Evolutionary conservation across 306 rosid species (phyloP), one percentile per base, ranked within the genome.

Genomic region (Quercus suber): DNA sequence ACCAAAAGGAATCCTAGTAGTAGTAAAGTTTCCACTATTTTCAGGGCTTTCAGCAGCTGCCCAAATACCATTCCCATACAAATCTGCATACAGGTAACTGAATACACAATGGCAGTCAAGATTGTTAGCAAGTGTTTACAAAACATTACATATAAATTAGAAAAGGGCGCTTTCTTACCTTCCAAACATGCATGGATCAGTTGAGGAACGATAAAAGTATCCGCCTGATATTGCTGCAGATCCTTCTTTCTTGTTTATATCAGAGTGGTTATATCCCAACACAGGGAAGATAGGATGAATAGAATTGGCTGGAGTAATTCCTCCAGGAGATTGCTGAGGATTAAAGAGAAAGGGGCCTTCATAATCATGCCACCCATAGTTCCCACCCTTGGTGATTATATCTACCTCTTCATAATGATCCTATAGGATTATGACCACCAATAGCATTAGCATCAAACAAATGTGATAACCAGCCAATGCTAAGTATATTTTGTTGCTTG

Each of bases 121-220:
- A 8, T 25, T n/a, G 33, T 28, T 64, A n/a, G n/a, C 9, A 4
- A 71, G 51, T 31, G 71, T 25, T 65, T 68, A 19, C 55, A 20
- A 6, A 37, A 2, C 30, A 60, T 76, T 41, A 43, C 30, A 37
- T 18, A 55, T 21, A 41, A 19, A 63, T 21, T 19, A 5, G 69
- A 33, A 23, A 49, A 73, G 52, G 37, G 21, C 6, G 57, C 27
- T 23, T 52, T 43, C 41, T 12, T 30, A 81, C 85, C 88, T 85
- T 78, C 85, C 88, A 64, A 78, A 85, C 71, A 81, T 41, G 83
- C 88, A 85, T 55, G 85, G 85, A 78, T 85, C 85, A n/a, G 81
- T 81, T 56, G 23, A 74, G 65, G 88, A 81, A 33, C 85, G 79
- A 70, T 73, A 84, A 76, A 82, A 77, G 56, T 78, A 87, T 30